These are phyloP conservation scores for Stylonectria norvegica DNA, from an alignment of 2,329 filamentous ascomycete species.

Conservation along the genomic window DNA sequence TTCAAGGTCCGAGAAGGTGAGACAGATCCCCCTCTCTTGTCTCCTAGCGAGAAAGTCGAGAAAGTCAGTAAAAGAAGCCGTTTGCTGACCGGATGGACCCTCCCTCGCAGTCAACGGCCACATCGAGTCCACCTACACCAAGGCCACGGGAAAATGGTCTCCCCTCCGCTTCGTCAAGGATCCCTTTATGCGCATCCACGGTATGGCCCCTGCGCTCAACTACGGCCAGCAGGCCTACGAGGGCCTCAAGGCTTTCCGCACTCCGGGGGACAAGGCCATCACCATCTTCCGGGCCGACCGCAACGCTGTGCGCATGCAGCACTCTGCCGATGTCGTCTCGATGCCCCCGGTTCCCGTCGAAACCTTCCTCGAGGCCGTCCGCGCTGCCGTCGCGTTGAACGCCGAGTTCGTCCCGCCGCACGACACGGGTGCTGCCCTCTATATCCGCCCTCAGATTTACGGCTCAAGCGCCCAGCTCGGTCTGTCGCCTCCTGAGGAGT, in stretches of 20 bases:
- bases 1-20: slow-evolving; percentile 88
- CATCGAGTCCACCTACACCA: slow-evolving; percentile 81
- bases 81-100: no score
- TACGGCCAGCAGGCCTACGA: slow-evolving; percentile 98
- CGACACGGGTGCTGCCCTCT: slow-evolving; percentile 85
- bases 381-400: slow-evolving; percentile 80
- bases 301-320: slow-evolving; percentile 81
- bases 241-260: slow-evolving; percentile 94
- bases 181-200: slow-evolving; percentile 84
- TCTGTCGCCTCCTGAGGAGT: slow-evolving; percentile 83
- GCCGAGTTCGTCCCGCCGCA: slow-evolving; percentile 89
- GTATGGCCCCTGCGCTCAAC: slow-evolving; percentile 92
- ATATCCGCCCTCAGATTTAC: slow-evolving; percentile 85
- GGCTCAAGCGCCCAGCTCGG: slow-evolving; percentile 85
- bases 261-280: slow-evolving; percentile 65
- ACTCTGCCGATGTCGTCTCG: slow-evolving; percentile 78
- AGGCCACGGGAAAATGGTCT: slow-evolving; percentile 72
- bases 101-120: slow-evolving; percentile 78
- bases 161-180: slow-evolving; percentile 74
- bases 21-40: slow-evolving; percentile 11
- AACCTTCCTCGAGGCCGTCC: slow-evolving; percentile 72
- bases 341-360: slow-evolving; percentile 76
- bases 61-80: no score
- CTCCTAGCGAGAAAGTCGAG: no score
- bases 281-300: slow-evolving; percentile 83